Evolutionary conservation across 2,329 filamentous ascomycete genomes (phyloP).

Genomic region (Alternaria sp.): DNA sequence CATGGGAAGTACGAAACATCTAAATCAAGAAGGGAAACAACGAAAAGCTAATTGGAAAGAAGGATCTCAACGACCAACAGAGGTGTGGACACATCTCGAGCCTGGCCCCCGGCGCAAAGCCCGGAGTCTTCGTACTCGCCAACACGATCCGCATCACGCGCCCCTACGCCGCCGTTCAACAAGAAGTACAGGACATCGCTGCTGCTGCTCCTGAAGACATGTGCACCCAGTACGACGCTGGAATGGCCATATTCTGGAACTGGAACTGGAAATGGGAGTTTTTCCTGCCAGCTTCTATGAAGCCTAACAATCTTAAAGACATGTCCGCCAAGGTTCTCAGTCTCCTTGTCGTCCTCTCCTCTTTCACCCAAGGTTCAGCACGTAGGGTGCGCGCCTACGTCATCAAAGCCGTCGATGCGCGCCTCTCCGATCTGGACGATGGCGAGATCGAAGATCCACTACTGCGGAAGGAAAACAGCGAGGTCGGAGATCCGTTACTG

Average conservation of each 20-base stretch:
- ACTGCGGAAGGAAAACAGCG: too few species aligned
- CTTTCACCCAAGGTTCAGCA: constrained; percentile 1
- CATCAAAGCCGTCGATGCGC: neutral
- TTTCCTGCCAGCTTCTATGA: neutral
- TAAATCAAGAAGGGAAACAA: neutral
- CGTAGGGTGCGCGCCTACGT: neutral
- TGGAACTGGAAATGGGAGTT: neutral
- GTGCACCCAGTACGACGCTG: neutral
- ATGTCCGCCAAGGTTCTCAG: neutral
- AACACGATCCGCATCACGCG: constrained; percentile 5
- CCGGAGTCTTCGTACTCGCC: neutral
- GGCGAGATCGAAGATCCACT: neutral
- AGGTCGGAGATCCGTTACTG: neutral
- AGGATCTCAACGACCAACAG: neutral
- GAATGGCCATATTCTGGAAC: neutral
- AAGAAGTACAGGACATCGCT: neutral
- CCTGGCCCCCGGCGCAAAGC: neutral
- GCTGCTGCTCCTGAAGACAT: neutral
- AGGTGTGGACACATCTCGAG: neutral
- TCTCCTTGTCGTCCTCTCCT: neutral
- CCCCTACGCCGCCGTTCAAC: neutral
- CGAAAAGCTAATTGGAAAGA: neutral
- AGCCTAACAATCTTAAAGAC: neutral
- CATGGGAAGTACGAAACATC: neutral
- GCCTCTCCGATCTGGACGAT: neutral